Evolutionary conservation across 441 rosid species (phyloP).

Genomic region (Gossypium gossypioides): DNA sequence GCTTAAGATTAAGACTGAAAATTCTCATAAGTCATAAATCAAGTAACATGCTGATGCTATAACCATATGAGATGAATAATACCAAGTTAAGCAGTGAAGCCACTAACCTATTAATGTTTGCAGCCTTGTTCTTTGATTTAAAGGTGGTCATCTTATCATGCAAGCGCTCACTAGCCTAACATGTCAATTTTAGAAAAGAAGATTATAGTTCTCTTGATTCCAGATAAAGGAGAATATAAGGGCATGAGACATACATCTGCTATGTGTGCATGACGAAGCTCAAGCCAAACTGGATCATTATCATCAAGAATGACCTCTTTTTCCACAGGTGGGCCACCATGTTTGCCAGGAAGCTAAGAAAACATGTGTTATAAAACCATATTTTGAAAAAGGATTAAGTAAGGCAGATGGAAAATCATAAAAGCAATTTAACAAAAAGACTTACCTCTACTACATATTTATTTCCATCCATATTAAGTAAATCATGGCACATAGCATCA

Average conservation of each 20-base stretch:
- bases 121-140: conserved; percentile 60
- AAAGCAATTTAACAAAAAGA: conserved; percentile 6
- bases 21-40: neutral
- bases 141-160: conserved; percentile 60
- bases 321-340: conserved; percentile 47
- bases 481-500: conserved; percentile 68
- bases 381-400: neutral
- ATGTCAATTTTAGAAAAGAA: conserved; percentile 15
- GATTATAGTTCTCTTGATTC: conserved; percentile 10
- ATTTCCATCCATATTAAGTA: conserved; percentile 57
- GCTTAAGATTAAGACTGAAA: neutral
- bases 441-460: conserved; percentile 44
- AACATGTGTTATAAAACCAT: neutral
- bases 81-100: conserved; percentile 2
- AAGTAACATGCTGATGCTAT: neutral
- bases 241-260: conserved; percentile 46
- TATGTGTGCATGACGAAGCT: conserved; percentile 61
- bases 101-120: conserved; percentile 45
- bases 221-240: conserved; percentile 11
- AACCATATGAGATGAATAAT: neutral
- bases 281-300: conserved; percentile 63
- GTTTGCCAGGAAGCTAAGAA: conserved; percentile 52
- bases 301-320: conserved; percentile 63
- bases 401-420: neutral
- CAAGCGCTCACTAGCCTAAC: conserved; percentile 67